Percentiles rank a stretch among this genome's conserved stretches.
Evolutionary conservation across 2,329 filamentous ascomycete genomes (phyloP).

Genomic region (Neonectria faginata): DNA sequence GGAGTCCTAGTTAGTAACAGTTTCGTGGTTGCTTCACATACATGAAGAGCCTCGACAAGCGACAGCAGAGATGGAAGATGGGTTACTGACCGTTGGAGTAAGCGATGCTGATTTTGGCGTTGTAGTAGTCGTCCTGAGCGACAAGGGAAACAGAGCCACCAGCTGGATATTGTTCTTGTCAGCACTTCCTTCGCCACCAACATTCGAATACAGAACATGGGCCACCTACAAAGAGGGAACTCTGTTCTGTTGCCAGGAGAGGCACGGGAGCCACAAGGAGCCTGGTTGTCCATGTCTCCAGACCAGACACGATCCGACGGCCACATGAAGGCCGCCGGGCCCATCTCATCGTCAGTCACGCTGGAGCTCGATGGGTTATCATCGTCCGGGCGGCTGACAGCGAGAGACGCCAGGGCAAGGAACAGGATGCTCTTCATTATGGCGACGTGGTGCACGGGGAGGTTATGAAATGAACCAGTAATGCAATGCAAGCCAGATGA

Average conservation of each 20-base stretch:
- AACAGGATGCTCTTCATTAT: constrained; percentile 33
- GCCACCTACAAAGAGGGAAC: constrained; percentile 64
- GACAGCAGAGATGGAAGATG: too few species aligned
- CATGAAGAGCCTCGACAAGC: background rate
- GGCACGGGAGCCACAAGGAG: constrained; percentile 67
- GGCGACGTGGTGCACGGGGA: background rate
- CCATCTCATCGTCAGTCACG: constrained; percentile 52
- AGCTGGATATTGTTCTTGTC: constrained; percentile 49
- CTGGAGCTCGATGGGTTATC: constrained; percentile 27
- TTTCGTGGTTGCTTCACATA: constrained; percentile 6
- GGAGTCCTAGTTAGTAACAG: background rate
- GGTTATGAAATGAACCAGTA: constrained; percentile 9
- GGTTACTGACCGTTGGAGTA: constrained; percentile 57
- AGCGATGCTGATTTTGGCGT: constrained; percentile 65
- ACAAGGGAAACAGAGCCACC: constrained; percentile 67
- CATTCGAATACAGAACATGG: too few species aligned
- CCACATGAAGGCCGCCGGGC: constrained; percentile 71
- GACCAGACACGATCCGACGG: constrained; percentile 68
- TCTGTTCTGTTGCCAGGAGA: constrained; percentile 62
- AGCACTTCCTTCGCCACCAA: background rate
- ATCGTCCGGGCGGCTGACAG: constrained; percentile 25
- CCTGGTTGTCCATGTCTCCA: constrained; percentile 64
- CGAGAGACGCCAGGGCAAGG: constrained; percentile 25
- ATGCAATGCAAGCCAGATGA: background rate
- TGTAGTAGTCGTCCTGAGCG: constrained; percentile 68